phyloP scores from a whole-genome alignment of 1,139 yeast species.

The Debaryomycetaceae sp. region DNA sequence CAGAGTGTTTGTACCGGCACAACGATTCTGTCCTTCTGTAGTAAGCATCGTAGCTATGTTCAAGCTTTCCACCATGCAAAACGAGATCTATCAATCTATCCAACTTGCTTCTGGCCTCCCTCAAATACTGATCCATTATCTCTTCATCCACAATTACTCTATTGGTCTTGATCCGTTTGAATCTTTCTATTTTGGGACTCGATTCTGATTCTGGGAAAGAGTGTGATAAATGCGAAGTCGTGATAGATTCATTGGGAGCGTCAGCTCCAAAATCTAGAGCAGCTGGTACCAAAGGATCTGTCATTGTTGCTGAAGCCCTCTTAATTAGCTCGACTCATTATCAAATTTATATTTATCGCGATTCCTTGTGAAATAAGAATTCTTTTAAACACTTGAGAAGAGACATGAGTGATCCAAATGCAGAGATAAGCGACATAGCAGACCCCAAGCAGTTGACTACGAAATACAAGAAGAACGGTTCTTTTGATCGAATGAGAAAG shows the following conservation, averaged over 20 bases:
- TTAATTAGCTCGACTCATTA: not conserved
- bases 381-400: not conserved
- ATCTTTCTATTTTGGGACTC: conserved; percentile 1
- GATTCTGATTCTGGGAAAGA: conserved; percentile 4
- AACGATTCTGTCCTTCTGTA: conserved; percentile 29
- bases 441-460: conserved; percentile 42
- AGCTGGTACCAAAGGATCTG: conserved; percentile 4
- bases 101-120: conserved; percentile 1
- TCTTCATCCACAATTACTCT: not conserved
- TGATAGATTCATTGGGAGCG: not conserved
- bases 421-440: conserved; percentile 5
- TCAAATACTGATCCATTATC: not conserved
- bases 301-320: not conserved
- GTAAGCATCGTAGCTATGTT: conserved; percentile 24
- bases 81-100: conserved; percentile 18
- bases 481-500: conserved; percentile 47
- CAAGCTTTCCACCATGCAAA: conserved; percentile 14
- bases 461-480: conserved; percentile 48
- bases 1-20: conserved; percentile 31
- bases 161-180: conserved; percentile 3
- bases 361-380: not conserved
- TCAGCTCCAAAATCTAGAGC: conserved; percentile 12
- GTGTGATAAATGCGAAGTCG: conserved; percentile 10
- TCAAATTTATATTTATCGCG: not conserved
- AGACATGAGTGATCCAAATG: not conserved